These are phyloP conservation scores for Boletales sp. DNA, from an alignment of 768 basidiomycete species.

Conservation along the genomic window DNA sequence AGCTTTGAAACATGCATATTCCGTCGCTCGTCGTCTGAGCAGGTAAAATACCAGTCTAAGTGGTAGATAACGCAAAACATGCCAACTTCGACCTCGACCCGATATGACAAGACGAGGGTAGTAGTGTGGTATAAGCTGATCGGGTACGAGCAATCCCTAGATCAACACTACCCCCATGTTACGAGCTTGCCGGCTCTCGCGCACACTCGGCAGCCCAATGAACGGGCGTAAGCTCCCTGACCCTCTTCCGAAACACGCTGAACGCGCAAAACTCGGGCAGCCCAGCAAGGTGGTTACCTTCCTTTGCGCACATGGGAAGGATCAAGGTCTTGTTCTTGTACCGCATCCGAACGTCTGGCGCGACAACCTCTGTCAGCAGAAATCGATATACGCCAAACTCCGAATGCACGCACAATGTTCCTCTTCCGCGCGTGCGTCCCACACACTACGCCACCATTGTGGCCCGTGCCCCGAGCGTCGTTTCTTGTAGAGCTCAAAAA, in stretches of 20 bases:
- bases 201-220: constrained; percentile 67
- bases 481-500: constrained; percentile 66
- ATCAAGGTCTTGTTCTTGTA: constrained; percentile 66
- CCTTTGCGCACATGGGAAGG: constrained; percentile 61
- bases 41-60: too few relatives aligned
- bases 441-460: constrained; percentile 35
- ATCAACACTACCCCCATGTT: background rate
- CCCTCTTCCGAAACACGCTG: constrained; percentile 56
- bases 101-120: too few relatives aligned
- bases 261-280: constrained; percentile 74
- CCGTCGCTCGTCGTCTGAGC: too few relatives aligned
- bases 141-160: too few relatives aligned
- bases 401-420: constrained; percentile 41
- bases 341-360: constrained; percentile 64
- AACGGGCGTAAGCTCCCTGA: constrained; percentile 59
- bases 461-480: constrained; percentile 13
- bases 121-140: too few relatives aligned
- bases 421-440: constrained; percentile 24
- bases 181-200: constrained; percentile 14
- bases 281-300: constrained; percentile 65
- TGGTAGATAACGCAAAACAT: too few relatives aligned
- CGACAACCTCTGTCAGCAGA: too few relatives aligned
- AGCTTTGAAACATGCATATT: too few relatives aligned
- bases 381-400: too few relatives aligned
- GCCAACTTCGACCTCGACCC: too few relatives aligned